A percentile compares a stretch with the other conserved stretches of the same genome.
phyloP scores from a whole-genome alignment of 2,329 filamentous ascomycete genomes.

The Aschersonia sp. region DNA sequence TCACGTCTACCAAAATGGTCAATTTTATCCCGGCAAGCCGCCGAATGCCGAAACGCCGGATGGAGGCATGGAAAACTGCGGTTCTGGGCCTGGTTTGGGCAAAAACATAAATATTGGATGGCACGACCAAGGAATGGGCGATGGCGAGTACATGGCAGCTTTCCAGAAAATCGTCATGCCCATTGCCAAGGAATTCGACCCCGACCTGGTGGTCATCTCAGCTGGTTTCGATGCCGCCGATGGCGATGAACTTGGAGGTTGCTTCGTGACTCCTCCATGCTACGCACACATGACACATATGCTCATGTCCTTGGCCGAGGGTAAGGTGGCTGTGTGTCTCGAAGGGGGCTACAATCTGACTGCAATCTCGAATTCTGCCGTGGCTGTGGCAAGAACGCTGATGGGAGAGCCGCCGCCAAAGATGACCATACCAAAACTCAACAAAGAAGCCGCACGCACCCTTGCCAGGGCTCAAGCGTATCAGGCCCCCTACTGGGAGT shows the following conservation, averaged over 20 bases:
- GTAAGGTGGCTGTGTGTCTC: slow-evolving; percentile 82
- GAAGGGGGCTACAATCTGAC: slow-evolving; percentile 92
- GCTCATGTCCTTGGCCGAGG: slow-evolving; percentile 87
- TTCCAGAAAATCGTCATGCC: slow-evolving; percentile 97
- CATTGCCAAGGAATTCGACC: slow-evolving; percentile 83
- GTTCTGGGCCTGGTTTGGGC: slow-evolving; percentile 37
- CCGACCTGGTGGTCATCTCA: slow-evolving; percentile 88
- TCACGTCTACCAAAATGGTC: slow-evolving; percentile 73
- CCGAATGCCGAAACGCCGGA: slow-evolving; percentile 43
- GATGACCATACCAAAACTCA: slow-evolving; percentile 41
- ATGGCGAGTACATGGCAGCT: slow-evolving; percentile 91
- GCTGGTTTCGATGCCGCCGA: slow-evolving; percentile 93
- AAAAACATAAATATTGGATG: slow-evolving; percentile 55
- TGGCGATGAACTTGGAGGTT: slow-evolving; percentile 84
- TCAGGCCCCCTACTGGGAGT: slow-evolving; percentile 70
- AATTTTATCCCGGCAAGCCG: slow-evolving; percentile 67
- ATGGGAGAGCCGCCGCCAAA: slow-evolving; percentile 83
- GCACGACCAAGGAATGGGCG: slow-evolving; percentile 70
- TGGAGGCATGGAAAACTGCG: slow-evolving; percentile 46
- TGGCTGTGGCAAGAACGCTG: slow-evolving; percentile 80
- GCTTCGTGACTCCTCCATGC: slow-evolving; percentile 78
- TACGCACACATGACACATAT: slow-evolving; percentile 99
- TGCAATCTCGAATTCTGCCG: slow-evolving; percentile 83
- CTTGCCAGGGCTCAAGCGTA: slow-evolving; percentile 44
- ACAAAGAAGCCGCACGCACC: slow-evolving; percentile 39